phyloP scores from a whole-genome alignment of 805 yeast species.

The Hanseniaspora clermontiae region DNA sequence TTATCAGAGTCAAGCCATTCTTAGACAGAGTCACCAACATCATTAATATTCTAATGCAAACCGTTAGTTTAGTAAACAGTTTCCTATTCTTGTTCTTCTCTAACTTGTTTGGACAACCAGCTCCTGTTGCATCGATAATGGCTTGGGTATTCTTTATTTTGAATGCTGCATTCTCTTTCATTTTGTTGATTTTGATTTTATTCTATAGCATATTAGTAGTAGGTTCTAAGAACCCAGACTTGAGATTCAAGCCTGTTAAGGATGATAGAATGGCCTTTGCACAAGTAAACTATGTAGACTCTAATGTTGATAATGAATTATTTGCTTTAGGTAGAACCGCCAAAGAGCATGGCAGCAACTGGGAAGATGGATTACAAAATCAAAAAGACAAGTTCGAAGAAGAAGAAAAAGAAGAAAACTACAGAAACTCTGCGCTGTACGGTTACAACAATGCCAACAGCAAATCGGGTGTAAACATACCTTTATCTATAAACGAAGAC shows the following conservation, averaged over 20 bases:
- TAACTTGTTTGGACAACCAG: conserved; percentile 68
- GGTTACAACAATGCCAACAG: neutral
- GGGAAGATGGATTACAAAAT: conserved; percentile 51
- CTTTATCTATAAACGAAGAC: neutral
- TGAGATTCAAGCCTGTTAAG: conserved; percentile 73
- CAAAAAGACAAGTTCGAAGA: conserved; percentile 12
- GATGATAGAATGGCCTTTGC: conserved; percentile 92
- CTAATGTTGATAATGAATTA: conserved; percentile 38
- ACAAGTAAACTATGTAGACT: conserved; percentile 28
- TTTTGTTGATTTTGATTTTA: conserved; percentile 58
- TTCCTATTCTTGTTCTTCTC: conserved; percentile 79
- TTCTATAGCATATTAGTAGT: conserved; percentile 51
- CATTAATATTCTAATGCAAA: conserved; percentile 56
- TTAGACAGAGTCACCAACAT: conserved; percentile 74
- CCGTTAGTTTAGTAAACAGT: conserved; percentile 66
- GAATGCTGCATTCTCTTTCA: conserved; percentile 77
- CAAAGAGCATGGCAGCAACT: conserved; percentile 58
- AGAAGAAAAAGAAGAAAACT: conserved; percentile 11
- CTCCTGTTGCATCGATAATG: conserved; percentile 70
- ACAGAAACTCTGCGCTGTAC: neutral
- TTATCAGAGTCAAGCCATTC: conserved; percentile 60
- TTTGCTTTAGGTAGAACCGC: conserved; percentile 73
- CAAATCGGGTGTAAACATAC: neutral
- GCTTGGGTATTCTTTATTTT: conserved; percentile 81
- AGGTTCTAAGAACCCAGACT: conserved; percentile 74